Evolutionary conservation across 495 filamentous ascomycete species (phyloP).

Genomic region (Penicillium riverlandense): DNA sequence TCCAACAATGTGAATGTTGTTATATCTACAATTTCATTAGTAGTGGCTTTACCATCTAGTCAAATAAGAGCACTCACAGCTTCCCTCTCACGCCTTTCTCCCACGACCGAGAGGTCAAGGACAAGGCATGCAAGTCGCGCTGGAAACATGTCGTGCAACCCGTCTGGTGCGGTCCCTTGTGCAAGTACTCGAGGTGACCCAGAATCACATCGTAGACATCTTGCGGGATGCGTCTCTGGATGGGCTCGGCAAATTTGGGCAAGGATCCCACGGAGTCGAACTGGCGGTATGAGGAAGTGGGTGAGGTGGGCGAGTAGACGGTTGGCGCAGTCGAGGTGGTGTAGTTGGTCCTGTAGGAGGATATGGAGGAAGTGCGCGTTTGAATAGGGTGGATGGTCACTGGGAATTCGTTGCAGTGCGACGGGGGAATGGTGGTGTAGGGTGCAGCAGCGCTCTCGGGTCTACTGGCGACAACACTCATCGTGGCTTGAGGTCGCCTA

Average conservation of each 20-base stretch:
- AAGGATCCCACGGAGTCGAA: slow-evolving; percentile 33
- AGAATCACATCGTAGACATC: slow-evolving; percentile 52
- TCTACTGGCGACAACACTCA: slow-evolving; percentile 40
- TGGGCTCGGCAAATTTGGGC: slow-evolving; percentile 24
- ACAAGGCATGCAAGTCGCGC: slow-evolving; percentile 63
- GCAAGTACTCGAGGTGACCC: slow-evolving; percentile 40
- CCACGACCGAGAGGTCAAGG: slow-evolving; percentile 60
- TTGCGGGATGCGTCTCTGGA: slow-evolving; percentile 46
- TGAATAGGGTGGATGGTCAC: slow-evolving; percentile 24
- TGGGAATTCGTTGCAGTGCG: slow-evolving; percentile 15
- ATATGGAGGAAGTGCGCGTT: slow-evolving; percentile 33
- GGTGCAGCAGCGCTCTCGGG: slow-evolving; percentile 29
- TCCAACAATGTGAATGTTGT: slow-evolving; percentile 60
- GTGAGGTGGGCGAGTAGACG: slow-evolving; percentile 30
- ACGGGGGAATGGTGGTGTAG: slow-evolving; percentile 16
- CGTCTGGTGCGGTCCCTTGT: slow-evolving; percentile 33
- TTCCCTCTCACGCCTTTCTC: slow-evolving; percentile 56
- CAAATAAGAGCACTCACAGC: slow-evolving; percentile 45
- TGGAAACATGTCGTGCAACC: slow-evolving; percentile 72
- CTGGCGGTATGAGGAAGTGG: slow-evolving; percentile 26
- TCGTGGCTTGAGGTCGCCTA: slow-evolving; percentile 17
- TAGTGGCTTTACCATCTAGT: neutral
- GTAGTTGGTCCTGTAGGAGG: slow-evolving; percentile 36
- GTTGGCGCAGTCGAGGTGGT: slow-evolving; percentile 33
- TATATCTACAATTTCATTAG: slow-evolving; percentile 46